phyloP scores from a whole-genome alignment of 768 basidiomycete genomes.

The Leucocoprinus birnbaumii region DNA sequence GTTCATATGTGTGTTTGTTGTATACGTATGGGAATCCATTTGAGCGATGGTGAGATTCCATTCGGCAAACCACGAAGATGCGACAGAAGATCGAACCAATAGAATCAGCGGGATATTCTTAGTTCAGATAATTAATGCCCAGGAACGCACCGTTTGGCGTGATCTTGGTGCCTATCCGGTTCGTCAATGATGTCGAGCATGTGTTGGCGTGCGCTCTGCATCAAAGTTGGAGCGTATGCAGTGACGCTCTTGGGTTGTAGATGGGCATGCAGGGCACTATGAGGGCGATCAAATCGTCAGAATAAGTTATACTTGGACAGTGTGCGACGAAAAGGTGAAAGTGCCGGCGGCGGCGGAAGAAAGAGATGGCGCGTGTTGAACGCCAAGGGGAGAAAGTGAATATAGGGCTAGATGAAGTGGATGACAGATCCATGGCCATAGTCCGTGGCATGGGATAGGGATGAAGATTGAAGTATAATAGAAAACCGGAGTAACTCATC shows the following conservation, averaged over 20 bases:
- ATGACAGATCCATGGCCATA: neutral
- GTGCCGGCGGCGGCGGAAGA: neutral
- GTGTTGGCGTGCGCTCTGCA: slow-evolving; percentile 39
- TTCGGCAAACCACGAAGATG: neutral
- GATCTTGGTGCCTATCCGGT: slow-evolving; percentile 48
- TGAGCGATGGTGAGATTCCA: neutral
- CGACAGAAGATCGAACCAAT: neutral
- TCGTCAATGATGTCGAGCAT: slow-evolving; percentile 40
- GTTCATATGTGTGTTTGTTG: neutral
- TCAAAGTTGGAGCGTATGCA: slow-evolving; percentile 47
- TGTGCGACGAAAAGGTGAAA: neutral
- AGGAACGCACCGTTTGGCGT: slow-evolving; percentile 41
- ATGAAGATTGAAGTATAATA: neutral
- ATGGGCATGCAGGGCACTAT: slow-evolving; percentile 56
- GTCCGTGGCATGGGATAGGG: neutral
- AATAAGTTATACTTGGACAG: too few species aligned
- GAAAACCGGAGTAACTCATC: neutral
- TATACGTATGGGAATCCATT: neutral
- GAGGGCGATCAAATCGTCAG: neutral
- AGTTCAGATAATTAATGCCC: neutral
- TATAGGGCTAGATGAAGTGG: too few species aligned
- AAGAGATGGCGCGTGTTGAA: too few species aligned
- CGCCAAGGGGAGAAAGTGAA: too few species aligned
- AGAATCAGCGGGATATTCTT: neutral
- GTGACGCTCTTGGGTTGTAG: slow-evolving; percentile 50